Evolutionary conservation across 805 yeast genomes (phyloP), one percentile per base, ranked within the genome.

Genomic region (Lipomyces oligophaga): DNA sequence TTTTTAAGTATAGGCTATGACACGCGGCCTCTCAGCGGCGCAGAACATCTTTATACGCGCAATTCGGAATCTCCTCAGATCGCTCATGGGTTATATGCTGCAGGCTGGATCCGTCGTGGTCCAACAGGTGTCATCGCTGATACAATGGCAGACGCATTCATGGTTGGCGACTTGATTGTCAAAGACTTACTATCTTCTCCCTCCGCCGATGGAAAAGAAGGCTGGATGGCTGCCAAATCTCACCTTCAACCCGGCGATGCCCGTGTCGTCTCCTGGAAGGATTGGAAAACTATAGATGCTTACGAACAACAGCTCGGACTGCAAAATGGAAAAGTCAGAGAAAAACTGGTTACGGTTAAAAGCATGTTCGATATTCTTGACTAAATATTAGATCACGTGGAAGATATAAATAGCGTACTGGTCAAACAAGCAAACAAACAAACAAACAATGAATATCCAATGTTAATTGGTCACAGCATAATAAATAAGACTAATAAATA

Each of bases 61-160:
- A 60, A 58, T 16, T 49, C 43, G 8, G 35, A 13, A 4, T 18
- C 13, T 13, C 40, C 32, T 30, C 20, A 6, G 26, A n/a, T n/a
- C n/a, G 58, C 63, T 24, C 67, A 61, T 1, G 83, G 86, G 0
- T 67, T 86, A 48, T 90, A 88, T 58, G 80, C 85, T 2, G 71
- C 88, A 6, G 98, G 98, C 0, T 93, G 98, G 98, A 81, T 88
- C 38, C 79, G 83, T 46, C 80, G 77, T 41, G 95, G 95, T 0
- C 84, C 95, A 5, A 75, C 76, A 24, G 98, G 98, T 1, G 94
- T 87, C 3, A 93, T 93, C 55, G 94, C 95, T 15, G 75, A 85
- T 11, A 87, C 97, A 0, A 85, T 90, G 83, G 76, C 82, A 74
- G 88, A 84, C 49, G 78, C 96, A 0, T 81, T 81, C 53, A 75